phyloP scores from a whole-genome alignment of 192 early-diverging fungal genomes.

The Powellomyces hirtus region DNA sequence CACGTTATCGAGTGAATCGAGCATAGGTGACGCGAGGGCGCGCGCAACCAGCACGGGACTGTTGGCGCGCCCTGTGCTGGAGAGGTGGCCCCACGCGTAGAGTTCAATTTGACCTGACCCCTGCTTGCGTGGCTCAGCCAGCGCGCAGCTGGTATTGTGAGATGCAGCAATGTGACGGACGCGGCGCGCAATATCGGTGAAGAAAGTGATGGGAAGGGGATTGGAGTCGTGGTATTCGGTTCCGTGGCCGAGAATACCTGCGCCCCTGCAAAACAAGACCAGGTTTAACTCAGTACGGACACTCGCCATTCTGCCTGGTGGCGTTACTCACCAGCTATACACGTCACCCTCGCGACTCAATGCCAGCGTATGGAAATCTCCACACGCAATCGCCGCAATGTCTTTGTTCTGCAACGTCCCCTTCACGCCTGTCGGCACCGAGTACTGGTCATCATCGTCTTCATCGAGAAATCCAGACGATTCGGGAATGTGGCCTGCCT shows the following conservation, averaged over 20 bases:
- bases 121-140: constrained; percentile 10
- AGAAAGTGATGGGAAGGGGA: constrained; percentile 31
- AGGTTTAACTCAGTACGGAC: not conserved
- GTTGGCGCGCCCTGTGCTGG: not conserved
- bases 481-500: constrained; percentile 25
- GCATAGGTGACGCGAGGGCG: not conserved
- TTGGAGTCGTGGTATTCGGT: constrained; percentile 38
- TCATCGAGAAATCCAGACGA: constrained; percentile 6
- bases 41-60: constrained; percentile 12
- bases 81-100: constrained; percentile 39
- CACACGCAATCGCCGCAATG: constrained; percentile 29
- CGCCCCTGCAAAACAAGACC: no score
- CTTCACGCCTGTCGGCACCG: constrained; percentile 3
- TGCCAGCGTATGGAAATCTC: constrained; percentile 31
- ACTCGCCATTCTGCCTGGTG: not conserved
- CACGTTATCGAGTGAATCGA: not conserved
- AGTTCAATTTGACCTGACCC: constrained; percentile 13
- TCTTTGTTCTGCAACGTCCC: constrained; percentile 31
- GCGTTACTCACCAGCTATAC: constrained; percentile 34
- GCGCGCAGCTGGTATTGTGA: constrained; percentile 9
- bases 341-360: constrained; percentile 16
- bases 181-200: constrained; percentile 14
- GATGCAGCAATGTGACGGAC: constrained; percentile 12
- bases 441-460: constrained; percentile 17
- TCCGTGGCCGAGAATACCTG: constrained; percentile 15